phyloP scores from a whole-genome alignment of 345 rosid genomes.

The Trapa bicornis region DNA sequence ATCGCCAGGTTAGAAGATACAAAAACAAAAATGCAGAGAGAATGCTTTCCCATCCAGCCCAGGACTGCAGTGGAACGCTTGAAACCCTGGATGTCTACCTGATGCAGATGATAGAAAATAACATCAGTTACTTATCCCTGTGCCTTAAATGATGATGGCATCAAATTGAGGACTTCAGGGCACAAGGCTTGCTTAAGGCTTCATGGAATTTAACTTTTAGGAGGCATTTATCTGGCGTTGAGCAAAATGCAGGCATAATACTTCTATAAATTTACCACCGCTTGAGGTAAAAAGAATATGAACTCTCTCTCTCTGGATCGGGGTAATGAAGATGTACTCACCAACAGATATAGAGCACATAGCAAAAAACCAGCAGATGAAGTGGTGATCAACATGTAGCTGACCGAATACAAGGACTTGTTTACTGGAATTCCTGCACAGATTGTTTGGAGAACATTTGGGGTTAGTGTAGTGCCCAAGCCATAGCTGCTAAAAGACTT shows the following conservation, averaged over 20 bases:
- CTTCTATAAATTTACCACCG: not conserved
- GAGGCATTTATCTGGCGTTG: not conserved
- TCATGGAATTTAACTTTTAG: not conserved
- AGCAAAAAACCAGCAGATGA: slow-evolving; percentile 30
- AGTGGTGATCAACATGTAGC: slow-evolving; percentile 34
- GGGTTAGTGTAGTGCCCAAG: not conserved
- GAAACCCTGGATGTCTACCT: slow-evolving; percentile 31
- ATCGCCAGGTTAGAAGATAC: slow-evolving; percentile 26
- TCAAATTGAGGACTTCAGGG: not conserved
- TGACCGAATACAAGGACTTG: slow-evolving; percentile 27
- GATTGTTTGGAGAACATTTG: not conserved
- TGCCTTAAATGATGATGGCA: not conserved
- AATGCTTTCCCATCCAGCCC: slow-evolving; percentile 42
- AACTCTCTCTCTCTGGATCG: too few relatives aligned
- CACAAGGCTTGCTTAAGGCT: not conserved
- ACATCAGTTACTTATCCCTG: not conserved
- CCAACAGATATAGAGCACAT: slow-evolving; percentile 28
- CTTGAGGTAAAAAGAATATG: not conserved
- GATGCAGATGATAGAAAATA: not conserved
- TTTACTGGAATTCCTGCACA: slow-evolving; percentile 28
- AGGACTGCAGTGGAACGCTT: slow-evolving; percentile 14
- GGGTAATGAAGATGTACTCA: slow-evolving; percentile 7
- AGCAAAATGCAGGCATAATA: not conserved
- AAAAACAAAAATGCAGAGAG: slow-evolving; percentile 26
- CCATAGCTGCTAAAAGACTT: not conserved